Conservation (phyloP, 352 stramenopile genomes). For the Hyaloperonospora brassicae region DNA sequence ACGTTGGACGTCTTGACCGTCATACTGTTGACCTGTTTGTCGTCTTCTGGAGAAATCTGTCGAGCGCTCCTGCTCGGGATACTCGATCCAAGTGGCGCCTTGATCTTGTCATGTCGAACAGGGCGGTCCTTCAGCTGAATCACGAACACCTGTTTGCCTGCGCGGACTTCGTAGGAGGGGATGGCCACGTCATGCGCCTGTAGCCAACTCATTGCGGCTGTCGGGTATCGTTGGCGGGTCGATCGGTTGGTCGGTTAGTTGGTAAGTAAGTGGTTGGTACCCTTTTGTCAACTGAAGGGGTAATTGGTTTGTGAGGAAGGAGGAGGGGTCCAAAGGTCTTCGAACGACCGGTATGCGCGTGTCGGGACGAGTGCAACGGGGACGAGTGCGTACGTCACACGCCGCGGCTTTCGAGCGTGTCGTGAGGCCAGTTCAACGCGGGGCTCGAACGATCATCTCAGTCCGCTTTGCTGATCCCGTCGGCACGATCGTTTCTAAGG, state of each 20-base stretch:
- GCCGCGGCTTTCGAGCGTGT: conserved; percentile 18
- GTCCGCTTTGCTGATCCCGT: conserved; percentile 12
- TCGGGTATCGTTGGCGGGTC: not conserved
- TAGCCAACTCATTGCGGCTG: conserved; percentile 46
- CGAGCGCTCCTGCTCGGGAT: conserved; percentile 25
- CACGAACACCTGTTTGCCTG: conserved; percentile 11
- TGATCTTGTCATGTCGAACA: conserved; percentile 18
- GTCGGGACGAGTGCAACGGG: conserved; percentile 3
- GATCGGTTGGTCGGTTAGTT: too few relatives aligned
- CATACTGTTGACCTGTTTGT: conserved; percentile 15
- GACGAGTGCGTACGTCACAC: conserved; percentile 1
- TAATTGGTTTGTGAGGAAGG: conserved; percentile 19
- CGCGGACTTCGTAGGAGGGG: conserved; percentile 15
- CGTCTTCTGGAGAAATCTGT: conserved; percentile 13
- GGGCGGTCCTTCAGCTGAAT: conserved; percentile 28
- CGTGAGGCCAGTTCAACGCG: conserved; percentile 5
- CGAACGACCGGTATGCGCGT: not conserved
- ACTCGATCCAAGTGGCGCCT: conserved; percentile 24
- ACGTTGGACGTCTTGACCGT: conserved; percentile 7
- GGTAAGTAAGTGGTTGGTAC: conserved; percentile 5
- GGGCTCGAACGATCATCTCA: conserved; percentile 10
- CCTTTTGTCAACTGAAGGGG: conserved; percentile 11
- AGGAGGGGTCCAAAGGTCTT: conserved; percentile 2
- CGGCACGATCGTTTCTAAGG: conserved; percentile 1
- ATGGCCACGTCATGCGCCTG: conserved; percentile 42